These are phyloP conservation scores for Nadsonia commutata DNA, from an alignment of 1,139 yeast genomes.

Conservation along the genomic window DNA sequence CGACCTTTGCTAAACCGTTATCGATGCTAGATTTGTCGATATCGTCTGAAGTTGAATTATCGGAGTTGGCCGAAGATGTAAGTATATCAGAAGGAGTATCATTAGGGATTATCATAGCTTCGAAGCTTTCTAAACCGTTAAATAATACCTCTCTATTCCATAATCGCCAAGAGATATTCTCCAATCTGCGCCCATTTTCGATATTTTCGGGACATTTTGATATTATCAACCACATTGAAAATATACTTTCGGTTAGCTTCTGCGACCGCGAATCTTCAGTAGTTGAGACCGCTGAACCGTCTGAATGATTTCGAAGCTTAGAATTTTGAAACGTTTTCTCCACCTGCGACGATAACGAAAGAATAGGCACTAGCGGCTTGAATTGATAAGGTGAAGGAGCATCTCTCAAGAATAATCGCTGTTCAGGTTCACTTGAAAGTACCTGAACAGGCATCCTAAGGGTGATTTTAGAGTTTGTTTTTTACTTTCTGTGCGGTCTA, in stretches of 20 bases:
- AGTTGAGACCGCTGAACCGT: background rate
- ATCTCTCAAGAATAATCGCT: background rate
- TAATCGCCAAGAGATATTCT: slow-evolving; percentile 45
- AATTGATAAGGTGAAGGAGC: background rate
- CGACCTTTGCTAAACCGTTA: background rate
- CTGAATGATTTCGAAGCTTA: background rate
- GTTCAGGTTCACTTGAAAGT: background rate
- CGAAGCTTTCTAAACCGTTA: slow-evolving; percentile 2
- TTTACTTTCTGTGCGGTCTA: no score
- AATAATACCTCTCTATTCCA: slow-evolving; percentile 33
- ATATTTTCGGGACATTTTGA: slow-evolving; percentile 39
- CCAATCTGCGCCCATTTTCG: slow-evolving; percentile 39
- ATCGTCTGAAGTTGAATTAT: background rate
- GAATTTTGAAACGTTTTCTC: background rate
- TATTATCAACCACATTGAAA: slow-evolving; percentile 36
- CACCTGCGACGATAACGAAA: background rate
- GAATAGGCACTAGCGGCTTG: background rate
- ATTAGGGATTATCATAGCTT: background rate
- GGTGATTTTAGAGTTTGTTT: no score
- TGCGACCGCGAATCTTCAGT: background rate
- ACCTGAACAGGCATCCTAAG: background rate
- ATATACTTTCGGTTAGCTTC: background rate
- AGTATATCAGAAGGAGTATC: background rate
- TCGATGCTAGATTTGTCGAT: background rate
- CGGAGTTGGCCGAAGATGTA: background rate